Evolutionary conservation across 768 basidiomycete species (phyloP), one percentile per base, ranked within the genome.

Genomic region (Candolleomyces aberdarensis): DNA sequence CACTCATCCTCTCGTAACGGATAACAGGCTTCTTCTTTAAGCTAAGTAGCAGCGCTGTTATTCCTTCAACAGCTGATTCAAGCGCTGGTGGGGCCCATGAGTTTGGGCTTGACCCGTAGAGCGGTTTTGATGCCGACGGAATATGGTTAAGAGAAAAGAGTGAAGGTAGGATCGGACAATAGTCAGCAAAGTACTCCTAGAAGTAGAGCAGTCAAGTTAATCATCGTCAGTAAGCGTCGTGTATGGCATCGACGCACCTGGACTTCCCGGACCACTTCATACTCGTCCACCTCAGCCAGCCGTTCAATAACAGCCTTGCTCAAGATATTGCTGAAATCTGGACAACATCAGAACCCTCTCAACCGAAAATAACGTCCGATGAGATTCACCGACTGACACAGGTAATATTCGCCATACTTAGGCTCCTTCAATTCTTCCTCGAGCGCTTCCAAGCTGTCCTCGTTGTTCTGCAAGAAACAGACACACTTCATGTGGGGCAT

Each of bases 401-500:
- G 78, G 82, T 96, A 98, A 77, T 99, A 99, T 77, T 95, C 94
- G 72, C 95, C 95, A 69, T 98, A 99, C 75, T 91, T 91, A 10
- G 96, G 96, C 68, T 94, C 90, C 41, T 81, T 82, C 39, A 99
- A 80, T 70, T 99, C 97, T 58, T 83, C 78, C 65, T 89, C 90
- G 58, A 98, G 80, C 26, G 89, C 90, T 58, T 87, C 86, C 40
- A 99, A 78, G 69, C 92, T 95, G 32, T 89, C 86, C 52, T 92
- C 88, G 59, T 82, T 89, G 43, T 87, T 87, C 56, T 94, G 87
- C 9, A 99, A 80, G 71, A 99, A 95, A 72, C 94, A 96, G 57
- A 98, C 86, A 70, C 97, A 98, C 76, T 96, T 96, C 84, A 99
- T 91, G 71, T 99, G 96, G 13, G 92, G 86, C 85, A 98, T 94